A percentile compares a stretch with the other conserved stretches of the same genome.
Evolutionary conservation across 164 flowering plant species (phyloP).

Genomic region (Stephania japonica): DNA sequence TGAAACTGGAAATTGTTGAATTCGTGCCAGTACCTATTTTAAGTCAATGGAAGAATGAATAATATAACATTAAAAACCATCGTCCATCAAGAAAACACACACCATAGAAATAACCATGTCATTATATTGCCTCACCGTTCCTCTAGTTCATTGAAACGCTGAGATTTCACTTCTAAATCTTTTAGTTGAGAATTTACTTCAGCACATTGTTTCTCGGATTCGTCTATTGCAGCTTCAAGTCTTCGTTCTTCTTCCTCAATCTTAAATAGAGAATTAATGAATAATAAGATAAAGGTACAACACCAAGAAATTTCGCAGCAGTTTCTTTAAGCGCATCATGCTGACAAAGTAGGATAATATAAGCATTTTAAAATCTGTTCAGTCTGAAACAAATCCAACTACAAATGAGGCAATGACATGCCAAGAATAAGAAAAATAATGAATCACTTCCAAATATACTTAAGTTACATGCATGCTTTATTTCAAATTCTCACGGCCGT

Average conservation of each 20-base stretch:
- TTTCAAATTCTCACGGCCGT: too few relatives aligned
- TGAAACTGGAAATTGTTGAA: constrained; percentile 96
- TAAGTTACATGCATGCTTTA: not conserved
- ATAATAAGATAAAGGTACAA: not conserved
- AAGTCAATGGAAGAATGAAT: constrained; percentile 6
- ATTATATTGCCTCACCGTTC: constrained; percentile 51
- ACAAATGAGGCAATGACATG: not conserved
- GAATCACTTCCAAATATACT: not conserved
- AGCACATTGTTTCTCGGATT: constrained; percentile 73
- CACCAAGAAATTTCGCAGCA: not conserved
- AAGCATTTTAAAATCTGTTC: not conserved
- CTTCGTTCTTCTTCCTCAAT: constrained; percentile 93
- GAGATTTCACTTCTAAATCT: constrained; percentile 71
- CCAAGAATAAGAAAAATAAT: not conserved
- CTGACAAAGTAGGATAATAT: not conserved
- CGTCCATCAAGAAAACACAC: constrained; percentile 2
- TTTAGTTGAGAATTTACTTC: constrained; percentile 70
- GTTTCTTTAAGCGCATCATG: not conserved
- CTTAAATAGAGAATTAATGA: constrained; percentile 28
- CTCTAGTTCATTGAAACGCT: constrained; percentile 77
- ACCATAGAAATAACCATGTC: not conserved
- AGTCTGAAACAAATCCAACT: not conserved
- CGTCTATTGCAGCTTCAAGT: constrained; percentile 81
- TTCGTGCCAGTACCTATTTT: constrained; percentile 88
- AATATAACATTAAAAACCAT: not conserved